These are phyloP conservation scores for Trametopsis cervina DNA, from an alignment of 768 basidiomycete genomes.

Conservation along the genomic window DNA sequence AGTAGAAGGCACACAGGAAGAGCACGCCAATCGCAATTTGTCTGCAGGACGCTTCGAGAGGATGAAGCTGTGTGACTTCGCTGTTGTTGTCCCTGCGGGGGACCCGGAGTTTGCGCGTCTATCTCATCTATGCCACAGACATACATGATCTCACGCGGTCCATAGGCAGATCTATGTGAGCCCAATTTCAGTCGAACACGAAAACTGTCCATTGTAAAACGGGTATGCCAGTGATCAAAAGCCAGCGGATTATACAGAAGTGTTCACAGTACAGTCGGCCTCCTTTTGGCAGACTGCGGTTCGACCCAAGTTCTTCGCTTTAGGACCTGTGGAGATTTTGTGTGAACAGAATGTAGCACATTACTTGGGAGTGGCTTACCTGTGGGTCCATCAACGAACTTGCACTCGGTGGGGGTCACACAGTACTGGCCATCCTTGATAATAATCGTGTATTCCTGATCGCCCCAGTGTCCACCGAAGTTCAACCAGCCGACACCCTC, in stretches of 20 bases:
- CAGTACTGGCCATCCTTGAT: slow-evolving; percentile 21
- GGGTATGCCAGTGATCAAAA: too few relatives aligned
- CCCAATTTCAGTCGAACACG: too few relatives aligned
- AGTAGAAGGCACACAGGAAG: too few relatives aligned
- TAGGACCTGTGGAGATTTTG: slow-evolving; percentile 15
- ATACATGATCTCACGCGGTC: too few relatives aligned
- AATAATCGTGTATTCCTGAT: slow-evolving; percentile 19
- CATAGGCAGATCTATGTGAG: too few relatives aligned
- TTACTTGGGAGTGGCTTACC: slow-evolving; percentile 12
- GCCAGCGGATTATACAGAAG: slow-evolving; percentile 10
- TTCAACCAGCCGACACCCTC: slow-evolving; percentile 23
- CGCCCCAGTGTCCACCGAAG: slow-evolving; percentile 22
- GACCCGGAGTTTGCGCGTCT: too few relatives aligned
- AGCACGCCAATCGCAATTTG: too few relatives aligned
- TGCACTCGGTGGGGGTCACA: slow-evolving; percentile 16
- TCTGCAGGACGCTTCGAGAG: too few relatives aligned
- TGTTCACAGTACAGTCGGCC: slow-evolving; percentile 15
- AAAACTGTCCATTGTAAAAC: too few relatives aligned
- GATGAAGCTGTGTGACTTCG: too few relatives aligned
- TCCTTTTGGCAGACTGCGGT: slow-evolving; percentile 19
- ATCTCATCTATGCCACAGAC: too few relatives aligned
- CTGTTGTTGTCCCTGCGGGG: too few relatives aligned
- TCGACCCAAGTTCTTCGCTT: slow-evolving; percentile 21
- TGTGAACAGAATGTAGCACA: background rate
- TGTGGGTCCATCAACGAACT: slow-evolving; percentile 20